These are phyloP conservation scores for Arthromyces matolae DNA, from an alignment of 768 basidiomycete species.

Conservation along the genomic window DNA sequence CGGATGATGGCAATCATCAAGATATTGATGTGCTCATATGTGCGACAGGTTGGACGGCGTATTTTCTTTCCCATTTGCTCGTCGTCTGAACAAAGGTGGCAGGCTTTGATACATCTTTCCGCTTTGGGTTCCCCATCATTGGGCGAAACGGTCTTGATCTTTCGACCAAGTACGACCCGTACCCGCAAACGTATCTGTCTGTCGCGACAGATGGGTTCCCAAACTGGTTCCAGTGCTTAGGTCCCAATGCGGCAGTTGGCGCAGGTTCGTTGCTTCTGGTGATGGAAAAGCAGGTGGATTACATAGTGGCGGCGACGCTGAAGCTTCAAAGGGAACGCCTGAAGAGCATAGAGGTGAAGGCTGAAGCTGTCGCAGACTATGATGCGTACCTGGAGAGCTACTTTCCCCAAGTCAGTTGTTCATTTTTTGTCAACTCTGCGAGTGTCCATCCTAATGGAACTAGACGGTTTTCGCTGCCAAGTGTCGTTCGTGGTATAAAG, in stretches of 20 bases:
- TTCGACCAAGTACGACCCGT: conserved; percentile 49
- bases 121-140: conserved; percentile 46
- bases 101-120: conserved; percentile 54
- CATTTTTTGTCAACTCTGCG: not conserved
- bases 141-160: conserved; percentile 52
- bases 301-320: conserved; percentile 47
- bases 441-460: not conserved
- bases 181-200: conserved; percentile 56
- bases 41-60: conserved; percentile 45
- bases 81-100: not conserved
- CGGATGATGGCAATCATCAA: conserved; percentile 47
- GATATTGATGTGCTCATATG: conserved; percentile 60
- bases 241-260: conserved; percentile 56
- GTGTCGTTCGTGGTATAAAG: conserved; percentile 65
- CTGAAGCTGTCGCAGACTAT: conserved; percentile 58
- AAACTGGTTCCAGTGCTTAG: conserved; percentile 58
- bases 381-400: conserved; percentile 56
- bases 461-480: conserved; percentile 57
- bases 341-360: conserved; percentile 58
- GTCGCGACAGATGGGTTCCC: conserved; percentile 62
- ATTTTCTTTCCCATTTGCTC: not conserved
- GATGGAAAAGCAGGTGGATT: conserved; percentile 55
- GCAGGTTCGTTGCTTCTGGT: conserved; percentile 53
- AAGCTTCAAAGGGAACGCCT: conserved; percentile 63
- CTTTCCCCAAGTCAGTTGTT: conserved; percentile 37